These are phyloP conservation scores for Phalaenopsis equestris DNA, from an alignment of 106 monocot species.

Conservation along the genomic window DNA sequence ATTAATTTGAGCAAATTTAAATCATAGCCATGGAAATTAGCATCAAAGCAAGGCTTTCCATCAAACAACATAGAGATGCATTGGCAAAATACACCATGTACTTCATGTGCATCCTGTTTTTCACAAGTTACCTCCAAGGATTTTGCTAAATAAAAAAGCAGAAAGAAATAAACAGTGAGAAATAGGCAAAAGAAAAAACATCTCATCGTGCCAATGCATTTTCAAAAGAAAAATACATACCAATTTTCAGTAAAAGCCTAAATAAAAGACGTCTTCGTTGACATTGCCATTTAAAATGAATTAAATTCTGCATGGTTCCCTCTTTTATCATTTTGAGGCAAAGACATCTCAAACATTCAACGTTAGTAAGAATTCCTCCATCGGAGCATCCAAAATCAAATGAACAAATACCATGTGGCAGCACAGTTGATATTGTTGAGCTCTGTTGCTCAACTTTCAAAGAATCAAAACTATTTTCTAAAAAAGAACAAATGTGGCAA, in stretches of 20 bases:
- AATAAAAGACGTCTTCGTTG: conserved; percentile 29
- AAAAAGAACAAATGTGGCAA: conserved; percentile 18
- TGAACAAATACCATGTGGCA: background rate
- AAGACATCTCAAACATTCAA: conserved; percentile 55
- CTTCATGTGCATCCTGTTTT: conserved; percentile 40
- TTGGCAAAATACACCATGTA: conserved; percentile 55
- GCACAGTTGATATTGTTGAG: background rate
- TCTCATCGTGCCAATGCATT: background rate
- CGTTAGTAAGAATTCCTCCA: conserved; percentile 6
- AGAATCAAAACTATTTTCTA: background rate
- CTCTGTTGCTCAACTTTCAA: background rate
- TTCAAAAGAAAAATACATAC: conserved; percentile 21
- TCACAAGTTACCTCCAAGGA: conserved; percentile 22
- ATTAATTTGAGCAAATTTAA: conserved; percentile 36
- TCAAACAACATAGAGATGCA: conserved; percentile 50
- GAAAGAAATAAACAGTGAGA: background rate
- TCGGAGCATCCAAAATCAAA: background rate
- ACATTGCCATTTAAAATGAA: conserved; percentile 43
- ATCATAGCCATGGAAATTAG: conserved; percentile 7
- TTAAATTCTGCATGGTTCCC: conserved; percentile 37
- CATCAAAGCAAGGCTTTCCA: conserved; percentile 13
- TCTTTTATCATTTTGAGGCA: conserved; percentile 19
- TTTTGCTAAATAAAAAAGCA: conserved; percentile 31
- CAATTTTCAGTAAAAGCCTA: conserved; percentile 40
- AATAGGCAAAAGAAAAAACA: background rate